Evolutionary conservation across 2,329 filamentous ascomycete genomes (phyloP).

Genomic region (Xylariaceae sp.): DNA sequence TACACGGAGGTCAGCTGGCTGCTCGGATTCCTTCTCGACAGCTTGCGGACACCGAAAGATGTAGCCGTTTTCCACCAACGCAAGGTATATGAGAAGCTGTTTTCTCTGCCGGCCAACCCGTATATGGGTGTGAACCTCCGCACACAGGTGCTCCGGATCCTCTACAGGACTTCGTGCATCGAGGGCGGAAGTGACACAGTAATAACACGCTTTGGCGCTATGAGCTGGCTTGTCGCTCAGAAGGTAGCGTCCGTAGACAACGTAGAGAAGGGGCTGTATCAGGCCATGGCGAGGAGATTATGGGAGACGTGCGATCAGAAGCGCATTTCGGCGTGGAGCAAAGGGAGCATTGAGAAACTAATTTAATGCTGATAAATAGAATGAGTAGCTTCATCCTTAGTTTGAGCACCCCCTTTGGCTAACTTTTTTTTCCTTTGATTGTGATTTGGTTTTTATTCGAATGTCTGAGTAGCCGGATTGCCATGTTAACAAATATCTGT

Average conservation of each 20-base stretch:
- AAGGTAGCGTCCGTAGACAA: conserved; percentile 21
- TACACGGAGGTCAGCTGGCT: conserved; percentile 34
- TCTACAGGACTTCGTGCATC: conserved; percentile 29
- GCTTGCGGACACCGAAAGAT: conserved; percentile 28
- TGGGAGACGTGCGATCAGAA: conserved; percentile 32
- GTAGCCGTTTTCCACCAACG: conserved; percentile 30
- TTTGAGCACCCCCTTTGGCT: not conserved
- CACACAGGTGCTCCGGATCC: conserved; percentile 26
- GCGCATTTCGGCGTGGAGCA: conserved; percentile 32
- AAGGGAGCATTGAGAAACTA: conserved; percentile 24
- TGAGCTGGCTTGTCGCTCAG: conserved; percentile 30
- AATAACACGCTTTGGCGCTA: conserved; percentile 32
- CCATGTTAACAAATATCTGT: too few relatives aligned
- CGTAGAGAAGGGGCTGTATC: conserved; percentile 25
- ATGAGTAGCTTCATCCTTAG: not conserved
- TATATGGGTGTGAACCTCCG: conserved; percentile 29
- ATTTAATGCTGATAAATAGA: conserved; percentile 11
- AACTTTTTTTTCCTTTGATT: not conserved
- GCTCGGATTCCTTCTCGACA: conserved; percentile 30
- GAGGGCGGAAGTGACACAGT: conserved; percentile 32
- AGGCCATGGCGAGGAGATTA: conserved; percentile 26
- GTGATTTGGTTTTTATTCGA: too few relatives aligned
- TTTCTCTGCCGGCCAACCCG: conserved; percentile 33
- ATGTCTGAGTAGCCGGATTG: too few relatives aligned
- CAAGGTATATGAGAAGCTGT: conserved; percentile 48